phyloP scores from a whole-genome alignment of 495 filamentous ascomycete species.

The Wilcoxina mikolae region DNA sequence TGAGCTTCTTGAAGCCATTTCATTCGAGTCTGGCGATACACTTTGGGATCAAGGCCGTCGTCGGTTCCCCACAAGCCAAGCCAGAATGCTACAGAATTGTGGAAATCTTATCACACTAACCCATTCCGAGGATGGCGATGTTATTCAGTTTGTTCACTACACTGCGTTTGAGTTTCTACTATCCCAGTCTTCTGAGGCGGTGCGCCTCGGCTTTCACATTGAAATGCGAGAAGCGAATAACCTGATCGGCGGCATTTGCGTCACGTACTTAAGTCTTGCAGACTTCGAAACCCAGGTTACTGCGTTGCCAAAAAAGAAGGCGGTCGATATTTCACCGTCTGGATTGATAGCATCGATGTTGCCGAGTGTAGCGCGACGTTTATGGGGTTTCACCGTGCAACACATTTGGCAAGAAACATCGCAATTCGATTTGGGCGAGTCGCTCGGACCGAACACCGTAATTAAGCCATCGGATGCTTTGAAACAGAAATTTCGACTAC shows the following conservation, averaged over 20 bases:
- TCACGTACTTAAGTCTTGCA: slow-evolving; percentile 29
- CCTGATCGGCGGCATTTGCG: slow-evolving; percentile 27
- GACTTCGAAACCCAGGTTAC: slow-evolving; percentile 10
- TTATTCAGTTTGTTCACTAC: slow-evolving; percentile 30
- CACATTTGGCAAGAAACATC: background rate
- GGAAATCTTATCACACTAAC: slow-evolving; percentile 10
- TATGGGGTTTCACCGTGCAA: background rate
- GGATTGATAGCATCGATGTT: slow-evolving; percentile 2
- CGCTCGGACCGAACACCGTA: background rate
- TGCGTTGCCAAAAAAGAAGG: background rate
- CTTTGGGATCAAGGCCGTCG: slow-evolving; percentile 2
- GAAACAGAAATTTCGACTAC: slow-evolving; percentile 15
- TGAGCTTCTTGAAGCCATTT: slow-evolving; percentile 13
- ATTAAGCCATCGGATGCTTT: slow-evolving; percentile 3
- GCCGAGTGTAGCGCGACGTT: no score
- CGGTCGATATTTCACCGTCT: background rate
- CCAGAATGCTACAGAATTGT: slow-evolving; percentile 13
- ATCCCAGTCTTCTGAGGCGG: slow-evolving; percentile 5
- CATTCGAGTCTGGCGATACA: slow-evolving; percentile 6
- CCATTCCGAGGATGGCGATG: background rate
- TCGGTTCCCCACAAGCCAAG: background rate
- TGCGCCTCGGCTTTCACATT: background rate
- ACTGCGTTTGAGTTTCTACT: slow-evolving; percentile 33
- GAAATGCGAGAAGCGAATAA: slow-evolving; percentile 18
- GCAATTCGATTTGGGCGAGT: background rate